phyloP scores from a whole-genome alignment of 495 filamentous ascomycete genomes.

The Aspergillus biplanus region DNA sequence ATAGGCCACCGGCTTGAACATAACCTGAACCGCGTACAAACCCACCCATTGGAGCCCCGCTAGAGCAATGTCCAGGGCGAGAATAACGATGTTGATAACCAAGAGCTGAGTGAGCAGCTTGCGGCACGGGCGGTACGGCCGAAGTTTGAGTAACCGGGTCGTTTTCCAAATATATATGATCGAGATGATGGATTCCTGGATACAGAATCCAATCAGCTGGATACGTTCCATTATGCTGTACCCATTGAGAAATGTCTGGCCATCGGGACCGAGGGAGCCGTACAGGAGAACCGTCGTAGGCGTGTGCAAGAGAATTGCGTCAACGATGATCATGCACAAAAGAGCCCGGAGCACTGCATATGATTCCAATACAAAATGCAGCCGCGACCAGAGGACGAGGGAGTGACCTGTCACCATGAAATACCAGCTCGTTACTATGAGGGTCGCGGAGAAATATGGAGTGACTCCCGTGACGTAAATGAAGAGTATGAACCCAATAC shows the following conservation, averaged over 20 bases:
- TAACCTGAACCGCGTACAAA: slow-evolving; percentile 52
- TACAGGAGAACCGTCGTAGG: slow-evolving; percentile 48
- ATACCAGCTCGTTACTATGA: slow-evolving; percentile 49
- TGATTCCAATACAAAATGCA: slow-evolving; percentile 48
- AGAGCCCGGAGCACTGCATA: slow-evolving; percentile 38
- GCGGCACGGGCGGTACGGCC: slow-evolving; percentile 29
- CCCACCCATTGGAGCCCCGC: slow-evolving; percentile 51
- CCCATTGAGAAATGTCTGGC: slow-evolving; percentile 33
- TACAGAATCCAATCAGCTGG: slow-evolving; percentile 55
- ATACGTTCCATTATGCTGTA: slow-evolving; percentile 57
- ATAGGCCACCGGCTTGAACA: slow-evolving; percentile 54
- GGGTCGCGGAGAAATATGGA: slow-evolving; percentile 39
- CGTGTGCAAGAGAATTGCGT: slow-evolving; percentile 47
- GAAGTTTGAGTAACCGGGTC: slow-evolving; percentile 44
- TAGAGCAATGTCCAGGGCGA: slow-evolving; percentile 51
- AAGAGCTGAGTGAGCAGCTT: slow-evolving; percentile 50
- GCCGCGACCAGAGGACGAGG: slow-evolving; percentile 51
- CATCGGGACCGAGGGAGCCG: slow-evolving; percentile 28
- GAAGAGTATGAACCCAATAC: slow-evolving; percentile 49
- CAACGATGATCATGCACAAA: slow-evolving; percentile 47
- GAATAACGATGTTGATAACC: slow-evolving; percentile 51
- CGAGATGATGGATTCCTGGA: slow-evolving; percentile 61
- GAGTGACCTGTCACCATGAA: slow-evolving; percentile 54
- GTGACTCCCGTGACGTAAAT: slow-evolving; percentile 40
- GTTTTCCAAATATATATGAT: slow-evolving; percentile 59